A percentile compares a stretch with the other conserved stretches of the same genome.
phyloP scores from a whole-genome alignment of 2,329 filamentous ascomycete genomes.

The Mycosphaerella sp. region DNA sequence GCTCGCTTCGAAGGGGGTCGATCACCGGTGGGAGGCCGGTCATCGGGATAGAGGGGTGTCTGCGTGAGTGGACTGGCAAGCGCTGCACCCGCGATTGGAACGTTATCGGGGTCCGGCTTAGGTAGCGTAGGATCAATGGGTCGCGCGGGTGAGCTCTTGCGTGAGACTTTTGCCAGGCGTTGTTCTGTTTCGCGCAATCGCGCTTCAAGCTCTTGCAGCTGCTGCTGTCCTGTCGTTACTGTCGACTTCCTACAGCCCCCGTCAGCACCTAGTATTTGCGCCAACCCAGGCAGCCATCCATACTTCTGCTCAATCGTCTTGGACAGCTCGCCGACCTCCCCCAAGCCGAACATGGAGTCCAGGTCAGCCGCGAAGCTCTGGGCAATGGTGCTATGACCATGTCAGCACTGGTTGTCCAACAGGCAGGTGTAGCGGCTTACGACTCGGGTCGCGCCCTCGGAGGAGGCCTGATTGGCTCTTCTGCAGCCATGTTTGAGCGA shows the following conservation, averaged over 20 bases:
- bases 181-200: conserved; percentile 80
- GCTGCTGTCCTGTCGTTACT: conserved; percentile 65
- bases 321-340: conserved; percentile 66
- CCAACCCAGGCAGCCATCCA: background rate
- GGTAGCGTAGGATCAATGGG: conserved; percentile 16
- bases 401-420: background rate
- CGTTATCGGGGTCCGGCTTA: conserved; percentile 19
- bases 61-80: conserved; percentile 24
- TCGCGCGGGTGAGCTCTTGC: conserved; percentile 26
- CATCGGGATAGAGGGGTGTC: conserved; percentile 23
- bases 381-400: conserved; percentile 66
- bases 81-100: conserved; percentile 18
- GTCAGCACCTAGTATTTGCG: background rate
- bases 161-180: conserved; percentile 49
- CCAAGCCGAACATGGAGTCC: conserved; percentile 83
- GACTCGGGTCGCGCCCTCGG: conserved; percentile 24
- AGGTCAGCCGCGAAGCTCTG: conserved; percentile 80
- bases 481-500: conserved; percentile 9
- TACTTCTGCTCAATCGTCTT: conserved; percentile 76
- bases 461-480: conserved; percentile 7
- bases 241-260: conserved; percentile 61
- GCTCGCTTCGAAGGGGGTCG: conserved; percentile 22
- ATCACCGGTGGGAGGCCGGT: conserved; percentile 23
- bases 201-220: conserved; percentile 80
- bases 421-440: conserved; percentile 14